phyloP scores from a whole-genome alignment of 2,329 filamentous ascomycete species.

The Neofusicoccum laricinum region DNA sequence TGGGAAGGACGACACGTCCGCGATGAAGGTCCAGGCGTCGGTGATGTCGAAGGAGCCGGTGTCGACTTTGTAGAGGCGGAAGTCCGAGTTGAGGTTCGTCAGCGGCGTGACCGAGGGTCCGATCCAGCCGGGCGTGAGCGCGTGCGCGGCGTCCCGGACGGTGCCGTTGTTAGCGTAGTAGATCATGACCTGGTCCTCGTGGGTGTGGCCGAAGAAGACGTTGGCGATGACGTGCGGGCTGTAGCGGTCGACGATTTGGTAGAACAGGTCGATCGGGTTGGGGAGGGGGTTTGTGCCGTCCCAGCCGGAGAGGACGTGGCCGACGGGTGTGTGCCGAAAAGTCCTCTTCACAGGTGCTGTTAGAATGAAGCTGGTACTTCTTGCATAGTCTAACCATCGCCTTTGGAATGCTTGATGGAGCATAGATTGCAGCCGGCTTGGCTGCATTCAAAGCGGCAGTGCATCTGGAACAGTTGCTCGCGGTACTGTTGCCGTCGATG shows the following conservation, averaged over 20 bases:
- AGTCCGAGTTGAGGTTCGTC: slow-evolving; percentile 55
- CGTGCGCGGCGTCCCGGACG: slow-evolving; percentile 37
- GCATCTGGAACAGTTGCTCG: slow-evolving; percentile 53
- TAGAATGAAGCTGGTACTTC: slow-evolving; percentile 45
- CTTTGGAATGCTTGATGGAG: slow-evolving; percentile 48
- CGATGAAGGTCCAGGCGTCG: slow-evolving; percentile 53
- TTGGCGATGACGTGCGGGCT: slow-evolving; percentile 55
- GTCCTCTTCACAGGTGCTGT: slow-evolving; percentile 46
- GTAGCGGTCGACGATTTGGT: slow-evolving; percentile 55
- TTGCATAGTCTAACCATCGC: slow-evolving; percentile 54
- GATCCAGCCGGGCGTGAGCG: slow-evolving; percentile 52
- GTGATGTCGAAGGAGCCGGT: slow-evolving; percentile 53
- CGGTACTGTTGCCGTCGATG: slow-evolving; percentile 34
- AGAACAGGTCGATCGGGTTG: slow-evolving; percentile 55
- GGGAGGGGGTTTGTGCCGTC: slow-evolving; percentile 54
- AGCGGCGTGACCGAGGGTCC: slow-evolving; percentile 51
- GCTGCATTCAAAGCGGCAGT: slow-evolving; percentile 50
- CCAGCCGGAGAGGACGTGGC: slow-evolving; percentile 56
- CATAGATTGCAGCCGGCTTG: slow-evolving; percentile 50
- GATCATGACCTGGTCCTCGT: slow-evolving; percentile 54
- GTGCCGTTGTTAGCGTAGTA: slow-evolving; percentile 55
- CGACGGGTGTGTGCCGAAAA: slow-evolving; percentile 47
- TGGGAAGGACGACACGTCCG: slow-evolving; percentile 48
- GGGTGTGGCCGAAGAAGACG: slow-evolving; percentile 55
- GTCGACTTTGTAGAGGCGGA: slow-evolving; percentile 55